Evolutionary conservation across 1,284 basidiomycete genomes (phyloP).

Genomic region (Calocybe gambosa): DNA sequence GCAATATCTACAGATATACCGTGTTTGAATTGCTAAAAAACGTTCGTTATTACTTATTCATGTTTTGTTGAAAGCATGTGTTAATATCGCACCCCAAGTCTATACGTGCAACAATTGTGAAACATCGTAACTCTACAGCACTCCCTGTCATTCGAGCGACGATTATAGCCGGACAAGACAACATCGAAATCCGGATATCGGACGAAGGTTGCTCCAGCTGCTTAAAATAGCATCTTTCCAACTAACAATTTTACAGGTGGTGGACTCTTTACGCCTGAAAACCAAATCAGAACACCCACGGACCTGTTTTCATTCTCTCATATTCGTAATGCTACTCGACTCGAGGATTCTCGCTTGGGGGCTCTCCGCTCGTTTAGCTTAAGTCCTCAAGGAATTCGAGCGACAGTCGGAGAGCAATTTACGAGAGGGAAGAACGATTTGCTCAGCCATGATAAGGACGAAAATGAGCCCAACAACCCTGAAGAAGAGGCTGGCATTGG

Average conservation of each 20-base stretch:
- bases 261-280: constrained; percentile 47
- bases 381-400: constrained; percentile 57
- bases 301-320: constrained; percentile 84
- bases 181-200: constrained; percentile 76
- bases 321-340: constrained; percentile 61
- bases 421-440: constrained; percentile 34
- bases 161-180: constrained; percentile 64
- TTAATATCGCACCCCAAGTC: constrained; percentile 35
- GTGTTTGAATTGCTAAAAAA: constrained; percentile 87
- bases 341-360: constrained; percentile 64
- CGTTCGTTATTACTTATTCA: constrained; percentile 34
- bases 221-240: not conserved
- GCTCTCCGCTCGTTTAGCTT: constrained; percentile 61
- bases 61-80: constrained; percentile 1
- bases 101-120: constrained; percentile 56
- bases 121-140: constrained; percentile 34
- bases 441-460: constrained; percentile 6
- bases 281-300: constrained; percentile 51
- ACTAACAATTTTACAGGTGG: constrained; percentile 45
- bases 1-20: constrained; percentile 56
- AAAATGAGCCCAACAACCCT: constrained; percentile 25
- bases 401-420: constrained; percentile 74
- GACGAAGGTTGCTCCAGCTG: constrained; percentile 59
- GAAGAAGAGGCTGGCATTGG: constrained; percentile 42
- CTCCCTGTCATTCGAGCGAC: constrained; percentile 66